Evolutionary conservation across 2,329 filamentous ascomycete species (phyloP).

Genomic region (Trichophyton simii): DNA sequence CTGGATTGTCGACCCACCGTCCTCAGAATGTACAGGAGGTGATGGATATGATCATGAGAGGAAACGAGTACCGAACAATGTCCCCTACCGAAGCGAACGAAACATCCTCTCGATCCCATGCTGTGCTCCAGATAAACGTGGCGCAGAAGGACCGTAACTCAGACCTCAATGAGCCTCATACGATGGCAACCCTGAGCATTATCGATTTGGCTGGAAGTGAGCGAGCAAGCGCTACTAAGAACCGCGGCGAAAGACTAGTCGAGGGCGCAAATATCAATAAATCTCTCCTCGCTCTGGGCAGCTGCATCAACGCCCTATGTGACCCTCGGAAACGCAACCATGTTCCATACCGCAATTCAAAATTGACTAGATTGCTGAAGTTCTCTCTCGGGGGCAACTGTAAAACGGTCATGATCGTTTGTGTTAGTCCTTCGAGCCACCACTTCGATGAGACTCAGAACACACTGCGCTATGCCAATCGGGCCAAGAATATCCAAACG

Average conservation of each 20-base stretch:
- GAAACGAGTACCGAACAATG: constrained; percentile 89
- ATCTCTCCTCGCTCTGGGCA: constrained; percentile 81
- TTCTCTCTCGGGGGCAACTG: constrained; percentile 97
- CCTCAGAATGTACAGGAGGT: constrained; percentile 88
- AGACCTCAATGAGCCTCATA: constrained; percentile 83
- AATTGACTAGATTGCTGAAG: constrained; percentile 86
- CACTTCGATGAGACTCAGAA: constrained; percentile 99
- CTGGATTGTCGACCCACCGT: constrained; percentile 80
- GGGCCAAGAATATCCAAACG: constrained; percentile 98
- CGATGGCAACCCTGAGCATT: constrained; percentile 95
- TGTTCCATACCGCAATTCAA: constrained; percentile 94
- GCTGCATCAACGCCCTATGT: constrained; percentile 96
- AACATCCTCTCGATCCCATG: constrained; percentile 91
- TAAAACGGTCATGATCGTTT: constrained; percentile 99
- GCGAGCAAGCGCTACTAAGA: constrained; percentile 90
- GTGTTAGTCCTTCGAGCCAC: constrained; percentile 86
- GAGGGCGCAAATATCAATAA: constrained; percentile 99
- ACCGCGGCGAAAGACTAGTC: constrained; percentile 75
- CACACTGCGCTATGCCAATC: constrained; percentile 89
- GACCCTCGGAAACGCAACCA: constrained; percentile 85
- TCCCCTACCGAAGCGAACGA: constrained; percentile 96
- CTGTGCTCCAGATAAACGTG: constrained; percentile 92
- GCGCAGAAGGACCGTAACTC: constrained; percentile 90
- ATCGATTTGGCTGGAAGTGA: constrained; percentile 96
- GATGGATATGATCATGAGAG: constrained; percentile 97